Evolutionary conservation across 345 rosid species (phyloP).

Genomic region (Isatis tinctoria): DNA sequence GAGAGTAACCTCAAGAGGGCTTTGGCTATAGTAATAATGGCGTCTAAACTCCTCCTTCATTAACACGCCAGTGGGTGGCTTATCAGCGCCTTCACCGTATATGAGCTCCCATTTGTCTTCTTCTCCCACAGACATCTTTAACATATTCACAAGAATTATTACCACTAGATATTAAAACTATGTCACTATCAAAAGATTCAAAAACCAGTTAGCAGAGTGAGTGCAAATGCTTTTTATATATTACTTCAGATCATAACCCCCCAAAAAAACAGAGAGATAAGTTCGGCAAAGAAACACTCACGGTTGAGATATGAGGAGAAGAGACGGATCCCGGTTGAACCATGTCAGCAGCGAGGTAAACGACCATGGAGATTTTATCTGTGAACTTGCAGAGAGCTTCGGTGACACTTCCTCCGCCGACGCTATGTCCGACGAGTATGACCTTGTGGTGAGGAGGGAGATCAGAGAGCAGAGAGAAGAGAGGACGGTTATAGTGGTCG

Average conservation of each 20-base stretch:
- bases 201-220: background rate
- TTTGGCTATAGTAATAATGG: constrained; percentile 26
- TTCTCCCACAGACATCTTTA: background rate
- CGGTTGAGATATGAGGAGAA: background rate
- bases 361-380: constrained; percentile 35
- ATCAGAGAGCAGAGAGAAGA: constrained; percentile 25
- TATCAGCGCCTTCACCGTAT: constrained; percentile 33
- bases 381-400: constrained; percentile 38
- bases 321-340: constrained; percentile 30
- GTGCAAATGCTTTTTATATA: background rate
- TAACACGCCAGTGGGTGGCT: constrained; percentile 29
- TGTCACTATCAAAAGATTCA: too few relatives aligned
- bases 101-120: constrained; percentile 9
- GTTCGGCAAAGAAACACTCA: background rate
- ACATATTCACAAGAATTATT: background rate
- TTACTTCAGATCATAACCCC: background rate
- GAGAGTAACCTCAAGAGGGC: constrained; percentile 37
- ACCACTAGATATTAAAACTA: background rate
- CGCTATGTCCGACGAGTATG: constrained; percentile 45
- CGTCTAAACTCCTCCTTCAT: constrained; percentile 28
- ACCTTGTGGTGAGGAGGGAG: constrained; percentile 21
- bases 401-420: constrained; percentile 40
- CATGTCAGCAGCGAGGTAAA: constrained; percentile 45
- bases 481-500: constrained; percentile 22
- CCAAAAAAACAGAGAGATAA: background rate